Base-by-base conservation (phyloP, 768 basidiomycete genomes). In the Mrakia gelida region DNA sequence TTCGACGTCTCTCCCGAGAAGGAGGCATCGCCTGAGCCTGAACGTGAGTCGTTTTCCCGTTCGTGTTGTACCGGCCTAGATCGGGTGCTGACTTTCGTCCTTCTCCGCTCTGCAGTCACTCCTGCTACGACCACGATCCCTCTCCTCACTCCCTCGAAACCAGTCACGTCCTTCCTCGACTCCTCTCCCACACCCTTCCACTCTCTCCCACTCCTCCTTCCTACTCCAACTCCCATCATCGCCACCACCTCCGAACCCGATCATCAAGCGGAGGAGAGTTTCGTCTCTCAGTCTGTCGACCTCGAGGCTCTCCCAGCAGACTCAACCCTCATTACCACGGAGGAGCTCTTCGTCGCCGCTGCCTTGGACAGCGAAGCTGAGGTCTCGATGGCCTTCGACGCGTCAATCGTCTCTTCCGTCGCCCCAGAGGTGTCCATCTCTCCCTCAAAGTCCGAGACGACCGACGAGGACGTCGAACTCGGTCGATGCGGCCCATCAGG, bases 381-480 rank as follows among this genome's bases (percentile, higher is more conserved):
- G n/a, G 28, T 28, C 23, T 56, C 54, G 54, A 56, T 56, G 23
- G 23, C 10, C 13, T n/a, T 13, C 13, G 38, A 70, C 38, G 34
- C 32, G 67, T 70, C 67, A 16, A 38, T n/a, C 67, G 34, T n/a
- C 18, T 70, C 34, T 3, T 45, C 26, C 1, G 26, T 43, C 34
- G 23, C 32, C 7, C 65, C 65, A n/a, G 41, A 70, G 38, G 26
- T 70, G 7, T 18, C 67, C 26, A 41, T 4, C 38, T 41, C 38
- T n/a, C 67, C 67, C 1, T 70, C 38, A 16, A 70, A 45, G 67
- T n/a, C 67, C 18, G 67, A 70, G 9, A n/a, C 34, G 8, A 41
- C 41, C 34, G 67, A 70, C 67, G 67, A 70, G 23, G 67, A 41
- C 34, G 67, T 70, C 41, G 67, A 70, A 38, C 23, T 41, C 67